phyloP scores from a whole-genome alignment of 257 asterid species.

The Penstemon barbatus region DNA sequence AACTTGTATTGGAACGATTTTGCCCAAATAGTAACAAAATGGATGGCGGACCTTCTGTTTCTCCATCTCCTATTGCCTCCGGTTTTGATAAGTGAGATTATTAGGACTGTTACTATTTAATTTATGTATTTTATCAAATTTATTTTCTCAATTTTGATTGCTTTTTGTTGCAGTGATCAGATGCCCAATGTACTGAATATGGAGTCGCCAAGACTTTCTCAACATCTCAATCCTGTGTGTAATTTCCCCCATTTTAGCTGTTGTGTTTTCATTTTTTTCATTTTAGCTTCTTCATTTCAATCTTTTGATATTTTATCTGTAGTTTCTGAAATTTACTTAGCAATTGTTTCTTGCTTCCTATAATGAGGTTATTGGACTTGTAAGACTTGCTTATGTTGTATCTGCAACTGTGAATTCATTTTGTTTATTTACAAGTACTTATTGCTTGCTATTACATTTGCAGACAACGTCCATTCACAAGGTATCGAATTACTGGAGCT shows the following conservation, averaged over 20 bases:
- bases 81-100: constrained; percentile 14
- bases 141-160: neutral
- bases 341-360: too few species aligned
- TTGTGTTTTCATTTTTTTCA: too few species aligned
- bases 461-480: constrained; percentile 6
- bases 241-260: neutral
- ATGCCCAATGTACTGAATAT: constrained; percentile 35
- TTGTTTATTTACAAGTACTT: neutral
- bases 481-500: constrained; percentile 26
- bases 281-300: too few species aligned
- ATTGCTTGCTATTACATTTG: neutral
- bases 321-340: too few species aligned
- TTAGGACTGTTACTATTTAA: too few species aligned
- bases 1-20: neutral
- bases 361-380: neutral
- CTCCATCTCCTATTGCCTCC: constrained; percentile 25
- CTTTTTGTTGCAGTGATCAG: neutral
- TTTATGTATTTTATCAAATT: neutral
- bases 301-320: too few species aligned
- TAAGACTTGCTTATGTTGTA: neutral
- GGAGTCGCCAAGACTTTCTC: constrained; percentile 33
- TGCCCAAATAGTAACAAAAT: constrained; percentile 2
- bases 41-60: constrained; percentile 32
- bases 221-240: constrained; percentile 35
- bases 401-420: neutral